Base-by-base conservation (phyloP, 768 basidiomycete genomes). In the Hypholoma fasciculare region DNA sequence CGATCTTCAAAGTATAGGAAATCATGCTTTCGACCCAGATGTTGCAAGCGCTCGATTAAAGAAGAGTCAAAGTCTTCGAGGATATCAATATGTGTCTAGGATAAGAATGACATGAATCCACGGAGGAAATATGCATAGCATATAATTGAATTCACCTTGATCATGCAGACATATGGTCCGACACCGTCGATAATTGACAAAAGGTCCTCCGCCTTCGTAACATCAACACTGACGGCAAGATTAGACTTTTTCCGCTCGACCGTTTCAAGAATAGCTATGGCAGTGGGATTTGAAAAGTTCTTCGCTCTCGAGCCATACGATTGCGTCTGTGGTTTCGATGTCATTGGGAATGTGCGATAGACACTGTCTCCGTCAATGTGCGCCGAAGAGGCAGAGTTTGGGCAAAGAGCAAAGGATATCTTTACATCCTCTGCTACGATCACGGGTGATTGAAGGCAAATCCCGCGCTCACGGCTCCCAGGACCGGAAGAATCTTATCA, bases 1-100 rank as follows among this genome's bases (percentile, higher is more conserved):
- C 97, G 82, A 77, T 99, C 97, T 76, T 98, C 97, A 65, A 98
- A 99, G 65, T 98, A 95, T 52, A 96, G 72, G 76, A 98, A 99
- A 67, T 97, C 93, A 61, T 97, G 86, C 69, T 90, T 88, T 47
- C 73, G 67, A 67, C 89, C 87, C 7, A 98, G 83, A 37, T 79
- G 78, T 59, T 85, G 81, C 42, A 99, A 79, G 44, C 81, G 78
- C 42, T 84, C 77, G 56, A 96, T 84, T 47, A 98, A 73, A 7
- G 80, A 81, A 9, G 76, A 72, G 46, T 94, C 85, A 71, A 94
- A 98, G 74, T 98, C 95, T 64, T 94, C 89, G 56, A 99, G 80
- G 63, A 99, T 90, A 72, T 99, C 97, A 63, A 98, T 83, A 68
- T 99, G 97, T 0, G 97, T 98, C 97, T 49, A 27, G 23, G 23